Evolutionary conservation across 495 filamentous ascomycete genomes (phyloP).

Genomic region (Lophiostoma macrostomum): DNA sequence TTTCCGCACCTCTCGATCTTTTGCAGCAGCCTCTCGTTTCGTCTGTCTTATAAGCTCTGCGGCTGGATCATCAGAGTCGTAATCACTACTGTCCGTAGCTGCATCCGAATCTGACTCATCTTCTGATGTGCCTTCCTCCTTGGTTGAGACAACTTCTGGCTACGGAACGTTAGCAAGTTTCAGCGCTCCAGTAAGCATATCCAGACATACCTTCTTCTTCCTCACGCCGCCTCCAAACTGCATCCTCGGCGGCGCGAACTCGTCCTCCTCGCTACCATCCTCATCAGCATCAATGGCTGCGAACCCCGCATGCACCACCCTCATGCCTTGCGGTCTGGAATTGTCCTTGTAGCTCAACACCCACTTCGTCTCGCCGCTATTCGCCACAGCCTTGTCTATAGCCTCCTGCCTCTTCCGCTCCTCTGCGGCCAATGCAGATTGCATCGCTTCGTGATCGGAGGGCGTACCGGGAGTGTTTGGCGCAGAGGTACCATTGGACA

Average conservation of each 20-base stretch:
- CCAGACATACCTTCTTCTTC: conserved; percentile 43
- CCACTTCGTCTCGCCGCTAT: conserved; percentile 85
- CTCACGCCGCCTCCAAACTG: conserved; percentile 31
- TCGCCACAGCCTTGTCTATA: conserved; percentile 64
- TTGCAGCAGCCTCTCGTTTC: conserved; percentile 33
- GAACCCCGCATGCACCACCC: conserved; percentile 46
- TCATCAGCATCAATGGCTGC: conserved; percentile 44
- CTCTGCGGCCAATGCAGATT: conserved; percentile 69
- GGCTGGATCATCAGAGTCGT: conserved; percentile 42
- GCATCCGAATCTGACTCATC: conserved; percentile 15
- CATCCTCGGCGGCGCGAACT: conserved; percentile 1
- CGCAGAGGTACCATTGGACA: conserved; percentile 42
- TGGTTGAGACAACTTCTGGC: not conserved
- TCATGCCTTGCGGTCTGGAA: conserved; percentile 20
- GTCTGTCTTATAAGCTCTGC: conserved; percentile 38
- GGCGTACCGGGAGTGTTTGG: conserved; percentile 36
- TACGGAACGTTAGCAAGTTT: not conserved
- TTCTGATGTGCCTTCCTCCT: conserved; percentile 32
- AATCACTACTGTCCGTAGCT: no score
- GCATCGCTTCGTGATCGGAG: conserved; percentile 51
- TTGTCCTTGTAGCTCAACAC: conserved; percentile 58
- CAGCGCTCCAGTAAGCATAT: not conserved
- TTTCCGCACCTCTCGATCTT: conserved; percentile 34
- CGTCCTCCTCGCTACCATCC: conserved; percentile 27
- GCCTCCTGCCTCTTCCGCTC: conserved; percentile 71